Conservation (phyloP, 139 green algal species). For the Coccomyxa sp. region DNA sequence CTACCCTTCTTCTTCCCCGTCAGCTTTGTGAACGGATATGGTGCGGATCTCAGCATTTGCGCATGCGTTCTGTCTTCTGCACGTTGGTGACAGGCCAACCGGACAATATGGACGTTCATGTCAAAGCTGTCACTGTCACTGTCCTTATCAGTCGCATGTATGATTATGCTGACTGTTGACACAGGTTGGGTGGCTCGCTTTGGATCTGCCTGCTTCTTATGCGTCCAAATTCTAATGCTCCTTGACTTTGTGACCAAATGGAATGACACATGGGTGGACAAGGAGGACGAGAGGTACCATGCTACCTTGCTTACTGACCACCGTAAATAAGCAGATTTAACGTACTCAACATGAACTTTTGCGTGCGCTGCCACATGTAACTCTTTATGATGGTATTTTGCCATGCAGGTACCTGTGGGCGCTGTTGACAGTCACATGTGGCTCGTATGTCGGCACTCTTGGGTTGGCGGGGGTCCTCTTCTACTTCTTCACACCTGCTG, state of each 20-base stretch:
- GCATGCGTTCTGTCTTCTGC: background rate
- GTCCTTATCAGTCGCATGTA: background rate
- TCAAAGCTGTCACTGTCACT: background rate
- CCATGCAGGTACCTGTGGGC: conserved; percentile 66
- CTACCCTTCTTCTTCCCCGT: conserved; percentile 85
- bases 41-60: conserved; percentile 20
- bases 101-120: background rate
- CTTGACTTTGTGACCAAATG: conserved; percentile 87
- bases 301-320: background rate
- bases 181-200: conserved; percentile 75
- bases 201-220: conserved; percentile 84
- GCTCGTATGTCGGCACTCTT: conserved; percentile 43
- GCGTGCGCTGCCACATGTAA: too few species aligned
- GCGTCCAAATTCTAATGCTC: conserved; percentile 94
- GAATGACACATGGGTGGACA: conserved; percentile 90
- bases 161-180: background rate
- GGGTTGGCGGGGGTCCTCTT: conserved; percentile 69
- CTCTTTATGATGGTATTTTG: too few species aligned
- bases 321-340: too few species aligned
- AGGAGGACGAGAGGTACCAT: conserved; percentile 59
- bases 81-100: background rate
- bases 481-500: conserved; percentile 82
- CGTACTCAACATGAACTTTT: too few species aligned
- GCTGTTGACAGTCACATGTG: conserved; percentile 74
- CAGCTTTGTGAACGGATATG: conserved; percentile 66